Percentiles rank a stretch among this genome's conserved stretches.
phyloP scores from a whole-genome alignment of 768 basidiomycete species.

The Hygrophorus russula region DNA sequence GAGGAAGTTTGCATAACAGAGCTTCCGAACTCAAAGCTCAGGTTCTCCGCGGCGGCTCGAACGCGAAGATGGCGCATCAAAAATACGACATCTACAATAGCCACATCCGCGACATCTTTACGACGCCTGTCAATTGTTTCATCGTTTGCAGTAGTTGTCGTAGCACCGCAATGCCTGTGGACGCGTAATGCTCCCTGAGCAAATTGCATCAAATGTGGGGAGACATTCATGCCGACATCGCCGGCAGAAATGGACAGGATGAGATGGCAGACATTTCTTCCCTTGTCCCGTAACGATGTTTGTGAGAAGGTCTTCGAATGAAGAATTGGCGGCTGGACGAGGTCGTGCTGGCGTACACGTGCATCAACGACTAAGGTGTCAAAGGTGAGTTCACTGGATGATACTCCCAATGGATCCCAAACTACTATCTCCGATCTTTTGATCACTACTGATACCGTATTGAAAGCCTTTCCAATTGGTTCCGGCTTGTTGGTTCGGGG shows the following conservation, averaged over 20 bases:
- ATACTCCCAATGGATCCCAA: background rate
- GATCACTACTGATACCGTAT: background rate
- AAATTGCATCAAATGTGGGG: slow-evolving; percentile 52
- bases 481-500: background rate
- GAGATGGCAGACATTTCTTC: slow-evolving; percentile 17
- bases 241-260: slow-evolving; percentile 28
- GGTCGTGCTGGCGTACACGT: slow-evolving; percentile 14
- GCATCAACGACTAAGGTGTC: slow-evolving; percentile 18
- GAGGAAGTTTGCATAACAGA: slow-evolving; percentile 27
- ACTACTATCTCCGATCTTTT: too few relatives aligned
- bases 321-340: slow-evolving; percentile 11
- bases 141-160: background rate
- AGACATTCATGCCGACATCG: slow-evolving; percentile 30
- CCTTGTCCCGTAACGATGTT: slow-evolving; percentile 29
- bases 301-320: slow-evolving; percentile 27
- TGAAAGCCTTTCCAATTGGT: background rate
- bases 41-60: slow-evolving; percentile 61
- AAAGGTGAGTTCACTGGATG: slow-evolving; percentile 14
- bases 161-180: slow-evolving; percentile 20
- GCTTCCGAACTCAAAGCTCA: slow-evolving; percentile 50
- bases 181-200: slow-evolving; percentile 45
- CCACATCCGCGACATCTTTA: slow-evolving; percentile 6
- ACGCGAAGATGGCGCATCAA: slow-evolving; percentile 34
- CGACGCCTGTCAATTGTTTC: background rate
- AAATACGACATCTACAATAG: slow-evolving; percentile 26